Percentiles rank a stretch among this genome's conserved stretches.
Conservation (phyloP, 106 monocot genomes). For the Platanthera zijinensis region DNA sequence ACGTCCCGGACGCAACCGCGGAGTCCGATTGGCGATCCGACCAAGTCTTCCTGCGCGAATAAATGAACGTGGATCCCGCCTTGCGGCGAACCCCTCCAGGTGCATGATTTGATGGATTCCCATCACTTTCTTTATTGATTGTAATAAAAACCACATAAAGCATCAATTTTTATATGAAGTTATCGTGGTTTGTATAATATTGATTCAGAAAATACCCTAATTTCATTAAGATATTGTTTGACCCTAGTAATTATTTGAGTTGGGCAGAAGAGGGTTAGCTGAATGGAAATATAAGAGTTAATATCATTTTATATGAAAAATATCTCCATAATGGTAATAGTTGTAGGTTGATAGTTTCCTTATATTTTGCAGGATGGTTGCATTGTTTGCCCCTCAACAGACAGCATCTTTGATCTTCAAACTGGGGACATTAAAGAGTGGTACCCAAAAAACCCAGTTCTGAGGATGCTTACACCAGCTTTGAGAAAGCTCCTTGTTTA, state of each 20-base stretch:
- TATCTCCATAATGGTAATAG: not conserved
- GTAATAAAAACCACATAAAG: not conserved
- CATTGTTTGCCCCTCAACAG: conserved; percentile 93
- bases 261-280: not conserved
- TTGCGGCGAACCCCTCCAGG: no score
- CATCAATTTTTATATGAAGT: not conserved
- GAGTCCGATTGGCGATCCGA: no score
- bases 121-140: not conserved
- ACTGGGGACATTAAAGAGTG: conserved; percentile 85
- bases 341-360: not conserved
- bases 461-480: conserved; percentile 76
- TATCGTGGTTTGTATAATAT: not conserved
- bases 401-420: conserved; percentile 90
- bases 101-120: no score
- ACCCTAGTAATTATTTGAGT: not conserved
- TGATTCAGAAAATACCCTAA: not conserved
- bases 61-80: no score
- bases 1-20: no score
- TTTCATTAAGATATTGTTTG: not conserved
- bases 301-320: not conserved
- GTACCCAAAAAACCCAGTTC: conserved; percentile 90
- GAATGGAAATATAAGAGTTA: not conserved
- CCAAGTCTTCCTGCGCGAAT: no score
- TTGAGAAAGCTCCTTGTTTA: conserved; percentile 69
- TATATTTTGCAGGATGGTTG: conserved; percentile 77